A percentile compares a stretch with the other conserved stretches of the same genome.
Evolutionary conservation across 83 land plant genomes (phyloP).

Genomic region (Thuja plicata): DNA sequence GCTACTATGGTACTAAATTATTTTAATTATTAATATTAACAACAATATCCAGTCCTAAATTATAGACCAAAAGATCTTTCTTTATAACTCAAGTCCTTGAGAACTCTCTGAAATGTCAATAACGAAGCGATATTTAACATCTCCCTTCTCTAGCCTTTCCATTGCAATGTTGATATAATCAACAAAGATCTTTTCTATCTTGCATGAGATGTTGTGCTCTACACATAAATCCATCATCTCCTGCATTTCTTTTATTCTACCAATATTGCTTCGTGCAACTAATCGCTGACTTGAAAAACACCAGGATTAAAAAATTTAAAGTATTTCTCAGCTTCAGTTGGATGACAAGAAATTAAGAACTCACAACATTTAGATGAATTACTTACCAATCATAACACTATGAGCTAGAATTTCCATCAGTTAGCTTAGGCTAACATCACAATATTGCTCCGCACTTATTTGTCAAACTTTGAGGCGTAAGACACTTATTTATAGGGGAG

Average conservation of each 20-base stretch:
- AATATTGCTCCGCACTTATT: conserved; percentile 28
- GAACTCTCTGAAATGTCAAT: conserved; percentile 17
- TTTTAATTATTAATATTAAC: no score
- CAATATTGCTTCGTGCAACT: conserved; percentile 36
- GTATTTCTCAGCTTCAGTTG: no score
- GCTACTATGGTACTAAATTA: no score
- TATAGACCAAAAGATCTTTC: no score
- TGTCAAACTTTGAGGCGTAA: no score
- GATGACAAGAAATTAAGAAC: no score
- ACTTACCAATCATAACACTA: not conserved
- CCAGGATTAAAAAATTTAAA: not conserved
- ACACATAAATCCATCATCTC: conserved; percentile 50
- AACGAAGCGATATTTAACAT: conserved; percentile 45
- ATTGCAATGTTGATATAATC: conserved; percentile 37
- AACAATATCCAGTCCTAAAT: no score
- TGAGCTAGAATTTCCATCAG: conserved; percentile 17
- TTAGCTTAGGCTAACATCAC: conserved; percentile 17
- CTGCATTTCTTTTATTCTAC: conserved; percentile 38
- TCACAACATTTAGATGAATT: not conserved
- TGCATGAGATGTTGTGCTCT: conserved; percentile 28
- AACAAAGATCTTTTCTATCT: conserved; percentile 19
- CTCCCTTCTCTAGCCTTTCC: conserved; percentile 35
- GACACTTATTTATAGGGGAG: no score
- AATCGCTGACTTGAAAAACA: conserved; percentile 23
- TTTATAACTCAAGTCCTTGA: not conserved